Conservation (phyloP, 208 protist species). For the Leishmania major region DNA sequence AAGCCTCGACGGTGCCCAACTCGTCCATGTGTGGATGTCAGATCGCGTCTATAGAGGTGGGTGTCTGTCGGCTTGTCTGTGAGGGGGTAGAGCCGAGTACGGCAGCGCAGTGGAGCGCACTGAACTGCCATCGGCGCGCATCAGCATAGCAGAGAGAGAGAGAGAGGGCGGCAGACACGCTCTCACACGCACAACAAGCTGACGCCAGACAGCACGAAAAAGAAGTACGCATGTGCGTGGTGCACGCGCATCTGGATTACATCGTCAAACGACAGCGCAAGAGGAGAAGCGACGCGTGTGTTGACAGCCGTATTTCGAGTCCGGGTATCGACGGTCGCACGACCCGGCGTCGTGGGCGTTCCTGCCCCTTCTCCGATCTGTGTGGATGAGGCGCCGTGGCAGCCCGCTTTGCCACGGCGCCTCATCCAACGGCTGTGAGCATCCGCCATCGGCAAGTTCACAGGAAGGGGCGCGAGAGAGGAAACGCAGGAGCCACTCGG, state of each 20-base stretch:
- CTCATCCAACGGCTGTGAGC: neutral
- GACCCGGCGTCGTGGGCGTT: neutral
- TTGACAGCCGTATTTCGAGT: neutral
- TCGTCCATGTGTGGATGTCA: neutral
- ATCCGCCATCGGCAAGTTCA: neutral
- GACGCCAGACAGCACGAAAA: neutral
- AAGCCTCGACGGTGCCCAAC: neutral
- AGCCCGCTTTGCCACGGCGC: neutral
- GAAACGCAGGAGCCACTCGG: neutral
- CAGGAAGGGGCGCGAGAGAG: neutral
- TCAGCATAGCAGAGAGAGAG: neutral
- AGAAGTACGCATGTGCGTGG: neutral
- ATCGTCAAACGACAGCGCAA: slow-evolving; percentile 4
- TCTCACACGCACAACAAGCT: neutral
- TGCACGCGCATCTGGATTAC: neutral
- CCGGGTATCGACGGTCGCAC: neutral
- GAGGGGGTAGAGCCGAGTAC: neutral
- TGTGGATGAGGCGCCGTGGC: neutral
- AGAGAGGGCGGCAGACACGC: neutral
- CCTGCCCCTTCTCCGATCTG: neutral
- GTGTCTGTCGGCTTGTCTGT: neutral
- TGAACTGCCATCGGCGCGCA: neutral
- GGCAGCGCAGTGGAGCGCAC: neutral
- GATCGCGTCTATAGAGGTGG: neutral
- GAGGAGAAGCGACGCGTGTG: neutral